Conservation (phyloP, 805 yeast genomes). For the Spathaspora gorwiae region DNA sequence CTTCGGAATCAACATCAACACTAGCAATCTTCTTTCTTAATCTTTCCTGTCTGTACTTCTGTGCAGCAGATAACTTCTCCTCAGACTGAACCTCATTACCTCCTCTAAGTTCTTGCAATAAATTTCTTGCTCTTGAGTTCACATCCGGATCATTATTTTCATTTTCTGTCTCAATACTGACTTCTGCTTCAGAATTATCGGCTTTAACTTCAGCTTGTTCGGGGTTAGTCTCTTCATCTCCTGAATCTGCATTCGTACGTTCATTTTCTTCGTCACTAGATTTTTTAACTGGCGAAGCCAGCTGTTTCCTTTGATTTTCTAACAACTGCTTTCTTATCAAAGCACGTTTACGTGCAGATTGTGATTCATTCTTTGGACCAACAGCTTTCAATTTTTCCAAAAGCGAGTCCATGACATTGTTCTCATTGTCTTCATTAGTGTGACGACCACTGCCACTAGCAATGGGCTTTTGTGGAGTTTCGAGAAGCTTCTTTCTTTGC, state of each 20-base stretch:
- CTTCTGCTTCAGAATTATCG: conserved; percentile 5
- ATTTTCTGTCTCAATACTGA: conserved; percentile 4
- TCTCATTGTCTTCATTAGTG: conserved; percentile 36
- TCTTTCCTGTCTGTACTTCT: conserved; percentile 39
- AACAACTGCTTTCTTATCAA: conserved; percentile 61
- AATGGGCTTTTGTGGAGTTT: conserved; percentile 31
- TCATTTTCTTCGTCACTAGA: not conserved
- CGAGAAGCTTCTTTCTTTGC: conserved; percentile 62
- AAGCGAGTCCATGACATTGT: conserved; percentile 75
- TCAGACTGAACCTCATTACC: conserved; percentile 16
- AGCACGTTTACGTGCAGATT: conserved; percentile 78
- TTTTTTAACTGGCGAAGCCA: conserved; percentile 3
- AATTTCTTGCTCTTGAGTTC: conserved; percentile 57
- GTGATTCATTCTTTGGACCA: conserved; percentile 75
- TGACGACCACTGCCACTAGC: conserved; percentile 3
- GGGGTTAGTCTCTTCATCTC: conserved; percentile 4
- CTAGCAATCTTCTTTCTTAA: conserved; percentile 17
- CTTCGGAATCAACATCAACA: not conserved
- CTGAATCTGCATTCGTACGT: not conserved
- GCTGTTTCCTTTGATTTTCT: conserved; percentile 22
- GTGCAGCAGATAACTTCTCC: conserved; percentile 34
- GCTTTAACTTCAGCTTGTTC: not conserved
- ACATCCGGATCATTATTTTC: conserved; percentile 33
- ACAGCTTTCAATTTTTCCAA: conserved; percentile 84
- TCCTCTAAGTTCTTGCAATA: conserved; percentile 57